A percentile compares a stretch with the other conserved stretches of the same genome.
These are phyloP conservation scores for Vachellia collinsii DNA, from an alignment of 306 rosid species.

Conservation along the genomic window DNA sequence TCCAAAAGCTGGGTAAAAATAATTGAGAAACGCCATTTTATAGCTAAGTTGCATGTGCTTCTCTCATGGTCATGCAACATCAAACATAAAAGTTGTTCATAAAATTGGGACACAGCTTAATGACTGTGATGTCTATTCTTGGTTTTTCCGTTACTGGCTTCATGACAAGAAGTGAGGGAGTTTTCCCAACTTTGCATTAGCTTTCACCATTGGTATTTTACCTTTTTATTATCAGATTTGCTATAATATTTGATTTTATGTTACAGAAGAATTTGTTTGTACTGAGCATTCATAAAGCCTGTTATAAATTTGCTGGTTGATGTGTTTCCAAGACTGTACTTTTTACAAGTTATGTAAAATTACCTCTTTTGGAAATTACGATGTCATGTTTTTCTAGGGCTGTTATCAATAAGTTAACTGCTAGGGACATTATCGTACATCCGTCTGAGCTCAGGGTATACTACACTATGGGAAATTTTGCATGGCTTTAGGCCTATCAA, in stretches of 20 bases:
- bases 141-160: not conserved
- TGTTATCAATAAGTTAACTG: not conserved
- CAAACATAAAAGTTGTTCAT: not conserved
- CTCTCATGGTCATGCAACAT: not conserved
- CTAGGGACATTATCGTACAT: not conserved
- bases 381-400: not conserved
- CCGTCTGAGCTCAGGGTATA: not conserved
- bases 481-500: not conserved
- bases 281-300: not conserved
- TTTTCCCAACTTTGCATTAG: conserved; percentile 6
- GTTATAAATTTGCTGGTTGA: conserved; percentile 7
- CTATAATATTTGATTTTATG: conserved; percentile 7
- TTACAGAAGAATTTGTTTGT: conserved; percentile 24
- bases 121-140: not conserved
- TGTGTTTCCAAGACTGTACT: conserved; percentile 2
- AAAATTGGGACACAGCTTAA: not conserved
- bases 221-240: conserved; percentile 3
- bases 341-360: conserved; percentile 10
- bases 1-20: conserved; percentile 11
- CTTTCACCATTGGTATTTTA: conserved; percentile 16
- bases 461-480: not conserved
- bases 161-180: not conserved
- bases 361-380: not conserved
- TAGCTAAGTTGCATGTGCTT: conserved; percentile 16
- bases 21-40: not conserved